Conservation (phyloP, 1,284 basidiomycete species). For the Melanopsichium pennsylvanicum region DNA sequence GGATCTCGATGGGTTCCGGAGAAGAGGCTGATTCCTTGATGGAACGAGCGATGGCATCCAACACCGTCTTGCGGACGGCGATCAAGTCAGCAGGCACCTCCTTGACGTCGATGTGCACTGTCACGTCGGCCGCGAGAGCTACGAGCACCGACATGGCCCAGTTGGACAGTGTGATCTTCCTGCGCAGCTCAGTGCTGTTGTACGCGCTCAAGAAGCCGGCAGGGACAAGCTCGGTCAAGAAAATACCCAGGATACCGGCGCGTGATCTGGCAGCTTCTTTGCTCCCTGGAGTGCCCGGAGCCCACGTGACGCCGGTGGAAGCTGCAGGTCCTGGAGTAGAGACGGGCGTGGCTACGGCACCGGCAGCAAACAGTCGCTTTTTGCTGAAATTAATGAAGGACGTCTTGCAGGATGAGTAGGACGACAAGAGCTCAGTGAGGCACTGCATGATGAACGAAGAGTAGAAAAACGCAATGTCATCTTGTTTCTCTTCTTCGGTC, state of each 20-base stretch:
- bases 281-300: slow-evolving; percentile 55
- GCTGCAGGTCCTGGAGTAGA: slow-evolving; percentile 75
- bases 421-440: slow-evolving; percentile 89
- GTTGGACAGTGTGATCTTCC: slow-evolving; percentile 65
- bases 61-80: slow-evolving; percentile 84
- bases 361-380: slow-evolving; percentile 67
- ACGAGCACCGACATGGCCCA: slow-evolving; percentile 93
- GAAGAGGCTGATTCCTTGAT: slow-evolving; percentile 79
- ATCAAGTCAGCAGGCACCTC: slow-evolving; percentile 76
- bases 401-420: slow-evolving; percentile 88
- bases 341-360: slow-evolving; percentile 71
- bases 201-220: slow-evolving; percentile 60
- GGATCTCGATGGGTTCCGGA: slow-evolving; percentile 75
- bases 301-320: slow-evolving; percentile 79
- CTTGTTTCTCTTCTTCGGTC: slow-evolving; percentile 28
- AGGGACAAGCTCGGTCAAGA: slow-evolving; percentile 63
- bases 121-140: slow-evolving; percentile 86
- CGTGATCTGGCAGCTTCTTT: slow-evolving; percentile 22
- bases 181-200: slow-evolving; percentile 58
- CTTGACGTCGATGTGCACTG: slow-evolving; percentile 73
- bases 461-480: slow-evolving; percentile 71
- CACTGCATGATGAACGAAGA: slow-evolving; percentile 88
- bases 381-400: slow-evolving; percentile 83
- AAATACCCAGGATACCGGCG: slow-evolving; percentile 48
- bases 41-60: slow-evolving; percentile 85